phyloP scores from a whole-genome alignment of 371 early-diverging fungal genomes.

The Lichtheimia ornata region DNA sequence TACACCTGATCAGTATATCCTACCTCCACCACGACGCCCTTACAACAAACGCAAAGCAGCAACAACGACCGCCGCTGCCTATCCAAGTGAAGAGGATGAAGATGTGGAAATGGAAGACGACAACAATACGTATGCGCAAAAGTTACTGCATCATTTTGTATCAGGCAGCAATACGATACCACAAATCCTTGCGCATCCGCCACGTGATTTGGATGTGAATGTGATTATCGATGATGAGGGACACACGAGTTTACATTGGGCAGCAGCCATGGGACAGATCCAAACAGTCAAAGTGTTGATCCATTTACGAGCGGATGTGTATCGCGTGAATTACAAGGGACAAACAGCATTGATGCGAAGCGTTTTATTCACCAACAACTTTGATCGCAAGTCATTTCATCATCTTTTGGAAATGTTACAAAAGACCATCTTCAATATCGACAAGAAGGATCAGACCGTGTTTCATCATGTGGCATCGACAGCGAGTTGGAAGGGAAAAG shows the following conservation, averaged over 20 bases:
- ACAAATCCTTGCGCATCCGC: constrained; percentile 50
- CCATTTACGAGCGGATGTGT: constrained; percentile 74
- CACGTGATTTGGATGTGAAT: constrained; percentile 76
- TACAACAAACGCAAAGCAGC: constrained; percentile 4
- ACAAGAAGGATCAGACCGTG: constrained; percentile 83
- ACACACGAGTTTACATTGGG: constrained; percentile 95
- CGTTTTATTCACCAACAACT: constrained; percentile 87
- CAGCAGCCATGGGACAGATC: constrained; percentile 87
- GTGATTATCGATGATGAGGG: constrained; percentile 92
- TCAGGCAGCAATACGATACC: constrained; percentile 59
- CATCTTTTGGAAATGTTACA: constrained; percentile 74
- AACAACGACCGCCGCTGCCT: neutral
- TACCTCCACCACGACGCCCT: constrained; percentile 8
- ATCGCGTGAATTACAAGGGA: constrained; percentile 77
- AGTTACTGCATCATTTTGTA: constrained; percentile 58
- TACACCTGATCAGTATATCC: constrained; percentile 1
- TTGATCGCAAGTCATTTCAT: constrained; percentile 81
- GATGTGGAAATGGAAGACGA: constrained; percentile 21
- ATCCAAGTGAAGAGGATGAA: constrained; percentile 7
- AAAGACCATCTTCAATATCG: constrained; percentile 76
- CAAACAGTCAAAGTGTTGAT: constrained; percentile 75
- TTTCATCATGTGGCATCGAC: constrained; percentile 91
- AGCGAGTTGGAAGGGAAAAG: constrained; percentile 73
- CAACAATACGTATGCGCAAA: constrained; percentile 36
- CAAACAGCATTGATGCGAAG: constrained; percentile 91